These are phyloP conservation scores for Balamuthia mandrillaris DNA, from an alignment of 208 protist species.

Conservation along the genomic window DNA sequence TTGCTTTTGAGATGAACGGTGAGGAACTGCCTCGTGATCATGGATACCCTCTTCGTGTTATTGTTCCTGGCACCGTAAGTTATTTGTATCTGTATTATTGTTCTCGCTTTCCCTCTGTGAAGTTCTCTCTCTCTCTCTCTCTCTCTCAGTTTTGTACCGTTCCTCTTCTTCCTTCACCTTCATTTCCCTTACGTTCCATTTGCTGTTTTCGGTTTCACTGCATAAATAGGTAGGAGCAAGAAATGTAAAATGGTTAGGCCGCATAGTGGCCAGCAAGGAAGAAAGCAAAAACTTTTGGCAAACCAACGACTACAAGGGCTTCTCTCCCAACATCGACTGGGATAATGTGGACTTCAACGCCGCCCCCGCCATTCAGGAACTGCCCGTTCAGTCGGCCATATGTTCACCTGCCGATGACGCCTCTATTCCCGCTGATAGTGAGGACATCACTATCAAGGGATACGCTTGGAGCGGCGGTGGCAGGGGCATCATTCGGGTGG, in stretches of 20 bases:
- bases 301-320: constrained; percentile 31
- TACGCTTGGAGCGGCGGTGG: constrained; percentile 75
- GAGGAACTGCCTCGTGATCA: constrained; percentile 70
- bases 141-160: neutral
- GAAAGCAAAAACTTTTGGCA: constrained; percentile 70
- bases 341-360: constrained; percentile 39
- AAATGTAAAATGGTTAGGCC: constrained; percentile 67
- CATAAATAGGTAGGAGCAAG: constrained; percentile 15
- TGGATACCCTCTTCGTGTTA: constrained; percentile 74
- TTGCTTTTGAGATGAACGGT: constrained; percentile 83
- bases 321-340: constrained; percentile 52
- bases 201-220: neutral
- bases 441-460: constrained; percentile 36
- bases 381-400: constrained; percentile 70
- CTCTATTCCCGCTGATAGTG: constrained; percentile 40
- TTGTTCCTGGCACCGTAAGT: constrained; percentile 76
- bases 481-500: constrained; percentile 72
- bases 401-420: constrained; percentile 43
- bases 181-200: neutral
- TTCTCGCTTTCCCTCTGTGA: too few relatives aligned
- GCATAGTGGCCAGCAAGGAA: constrained; percentile 69
- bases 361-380: constrained; percentile 59
- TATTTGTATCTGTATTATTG: too few relatives aligned
- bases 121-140: too few relatives aligned
- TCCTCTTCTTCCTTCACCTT: neutral